A percentile compares a stretch with the other conserved stretches of the same genome.
Conservation (phyloP, 2,329 filamentous ascomycete species). For the Pseudogymnoascus sp. region DNA sequence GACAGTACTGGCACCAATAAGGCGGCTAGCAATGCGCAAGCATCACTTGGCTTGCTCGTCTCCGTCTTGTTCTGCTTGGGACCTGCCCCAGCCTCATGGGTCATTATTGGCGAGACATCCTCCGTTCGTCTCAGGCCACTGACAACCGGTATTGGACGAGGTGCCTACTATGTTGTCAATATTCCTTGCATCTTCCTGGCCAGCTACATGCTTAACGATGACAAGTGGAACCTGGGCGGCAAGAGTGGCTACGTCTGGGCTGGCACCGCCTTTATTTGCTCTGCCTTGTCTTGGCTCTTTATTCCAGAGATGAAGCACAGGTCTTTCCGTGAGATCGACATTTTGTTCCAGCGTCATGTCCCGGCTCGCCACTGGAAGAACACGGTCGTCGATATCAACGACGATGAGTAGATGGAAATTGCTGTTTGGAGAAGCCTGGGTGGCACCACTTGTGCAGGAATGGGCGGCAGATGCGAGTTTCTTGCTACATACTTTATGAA, state of each 20-base stretch:
- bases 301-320: constrained; percentile 52
- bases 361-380: constrained; percentile 38
- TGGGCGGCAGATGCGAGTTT: constrained; percentile 13
- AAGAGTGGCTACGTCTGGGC: constrained; percentile 54
- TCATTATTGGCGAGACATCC: constrained; percentile 60
- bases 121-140: constrained; percentile 55
- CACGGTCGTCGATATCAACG: constrained; percentile 48
- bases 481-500: constrained; percentile 13
- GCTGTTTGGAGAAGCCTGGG: constrained; percentile 17
- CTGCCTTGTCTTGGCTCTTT: constrained; percentile 41
- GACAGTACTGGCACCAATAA: constrained; percentile 23
- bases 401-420: constrained; percentile 48
- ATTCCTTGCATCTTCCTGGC: constrained; percentile 59
- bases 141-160: constrained; percentile 59
- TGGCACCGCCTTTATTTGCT: constrained; percentile 48
- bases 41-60: constrained; percentile 55
- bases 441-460: constrained; percentile 17
- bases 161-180: constrained; percentile 53
- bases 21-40: constrained; percentile 45
- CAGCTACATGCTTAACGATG: constrained; percentile 51
- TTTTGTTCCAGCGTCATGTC: constrained; percentile 34
- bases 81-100: constrained; percentile 56
- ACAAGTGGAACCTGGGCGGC: constrained; percentile 38
- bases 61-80: constrained; percentile 57
- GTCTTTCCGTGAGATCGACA: constrained; percentile 40